Base-by-base conservation (phyloP, 441 rosid genomes). In the Erodium texanum region DNA sequence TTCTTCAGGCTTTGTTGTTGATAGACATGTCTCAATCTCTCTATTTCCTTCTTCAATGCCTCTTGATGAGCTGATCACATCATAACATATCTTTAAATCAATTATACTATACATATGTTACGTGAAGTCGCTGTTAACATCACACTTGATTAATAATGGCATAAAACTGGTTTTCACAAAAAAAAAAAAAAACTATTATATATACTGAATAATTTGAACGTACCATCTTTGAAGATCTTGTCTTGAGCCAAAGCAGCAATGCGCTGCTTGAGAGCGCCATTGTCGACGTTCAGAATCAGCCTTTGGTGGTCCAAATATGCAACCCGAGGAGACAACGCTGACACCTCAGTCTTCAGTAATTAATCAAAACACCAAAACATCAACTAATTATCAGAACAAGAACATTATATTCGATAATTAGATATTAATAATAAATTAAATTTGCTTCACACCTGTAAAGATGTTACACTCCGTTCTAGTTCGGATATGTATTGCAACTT, bases 31-130 rank as follows among this genome's bases (percentile, higher is more conserved):
- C 94, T 82, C 74, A 92, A 64, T 76, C 97, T 86, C 81, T 87
- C 94, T 84, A 92, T 92, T 81, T 92, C 97, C 79, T 89, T 86
- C 88, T 84, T 92, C 81, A 92, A 68, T 48, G 96, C 97, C 76
- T 85, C 97, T 76, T 92, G 96, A 76, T 87, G 96, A 72, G 96
- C 97, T 92, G 89, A 76, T 80, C 36, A 7, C 36, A 7, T 50
- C 64, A 27, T 4, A 27, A 1, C 29, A 27, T 27, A n/a, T n/a
- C n/a, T n/a, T n/a, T n/a, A n/a, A n/a, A n/a, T n/a, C n/a, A n/a
- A n/a, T n/a, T n/a, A n/a, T n/a, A n/a, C n/a, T n/a, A n/a, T n/a
- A n/a, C n/a, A n/a, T n/a, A n/a, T n/a, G n/a, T n/a, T n/a, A n/a
- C n/a, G n/a, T n/a, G n/a, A n/a, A n/a, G n/a, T n/a, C n/a, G n/a